A percentile compares a stretch with the other conserved stretches of the same genome.
Conservation (phyloP, 2,329 filamentous ascomycete species). For the Exophiala dermatitidis region DNA sequence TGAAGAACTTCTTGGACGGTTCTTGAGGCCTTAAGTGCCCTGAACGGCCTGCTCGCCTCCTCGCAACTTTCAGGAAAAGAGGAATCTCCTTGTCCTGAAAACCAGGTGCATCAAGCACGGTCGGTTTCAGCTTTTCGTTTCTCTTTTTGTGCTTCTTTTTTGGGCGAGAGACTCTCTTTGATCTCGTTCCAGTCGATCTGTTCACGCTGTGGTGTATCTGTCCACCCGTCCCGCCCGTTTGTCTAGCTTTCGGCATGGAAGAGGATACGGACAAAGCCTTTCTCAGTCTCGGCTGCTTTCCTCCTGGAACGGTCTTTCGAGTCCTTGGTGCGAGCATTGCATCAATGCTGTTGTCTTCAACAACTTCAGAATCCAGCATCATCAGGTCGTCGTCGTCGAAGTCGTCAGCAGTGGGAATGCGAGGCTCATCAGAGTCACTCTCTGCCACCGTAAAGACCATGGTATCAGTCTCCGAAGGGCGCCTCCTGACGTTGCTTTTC, state of each 20-base stretch:
- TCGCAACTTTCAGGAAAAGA: conserved; percentile 51
- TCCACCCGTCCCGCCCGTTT: neutral
- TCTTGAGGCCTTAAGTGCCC: conserved; percentile 37
- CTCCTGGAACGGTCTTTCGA: conserved; percentile 3
- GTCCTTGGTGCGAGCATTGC: conserved; percentile 26
- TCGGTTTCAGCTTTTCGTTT: conserved; percentile 11
- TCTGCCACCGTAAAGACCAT: conserved; percentile 5
- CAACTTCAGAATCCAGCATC: conserved; percentile 21
- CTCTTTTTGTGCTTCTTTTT: conserved; percentile 12
- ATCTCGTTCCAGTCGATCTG: neutral
- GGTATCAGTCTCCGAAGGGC: conserved; percentile 2
- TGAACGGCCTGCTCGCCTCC: conserved; percentile 46
- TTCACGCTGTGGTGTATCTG: neutral
- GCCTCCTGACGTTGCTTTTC: neutral
- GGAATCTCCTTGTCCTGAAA: conserved; percentile 34
- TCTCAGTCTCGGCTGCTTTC: conserved; percentile 12
- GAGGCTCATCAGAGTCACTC: conserved; percentile 6
- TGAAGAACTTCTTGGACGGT: conserved; percentile 46
- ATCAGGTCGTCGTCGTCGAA: conserved; percentile 1
- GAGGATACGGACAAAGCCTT: neutral
- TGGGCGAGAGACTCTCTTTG: conserved; percentile 4
- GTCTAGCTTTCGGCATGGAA: neutral
- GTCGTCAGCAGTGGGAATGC: neutral
- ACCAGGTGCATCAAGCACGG: conserved; percentile 24
- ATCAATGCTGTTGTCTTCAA: conserved; percentile 30